Base-by-base conservation (phyloP, 1,284 basidiomycete genomes). In the Athelia sp. region DNA sequence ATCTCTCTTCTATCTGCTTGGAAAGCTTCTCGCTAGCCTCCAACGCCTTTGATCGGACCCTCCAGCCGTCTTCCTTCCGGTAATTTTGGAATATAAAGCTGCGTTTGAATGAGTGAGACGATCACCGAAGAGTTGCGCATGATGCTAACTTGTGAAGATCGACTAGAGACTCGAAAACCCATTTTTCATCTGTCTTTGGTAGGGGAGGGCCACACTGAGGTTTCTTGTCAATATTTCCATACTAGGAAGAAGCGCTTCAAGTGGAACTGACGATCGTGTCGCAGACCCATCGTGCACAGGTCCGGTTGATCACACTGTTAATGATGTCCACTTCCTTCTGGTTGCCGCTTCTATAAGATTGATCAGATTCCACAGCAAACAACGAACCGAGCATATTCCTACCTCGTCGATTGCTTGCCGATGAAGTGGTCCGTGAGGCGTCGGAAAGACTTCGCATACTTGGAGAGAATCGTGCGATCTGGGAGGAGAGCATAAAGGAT, bases 231-330 rank as follows among this genome's bases (percentile, higher is more conserved):
- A 13, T n/a, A n/a, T n/a, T n/a, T n/a, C n/a, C n/a, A n/a, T n/a
- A n/a, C 6, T n/a, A n/a, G 17, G 13, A 43, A 47, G 13, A 32
- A n/a, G 32, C 11, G n/a, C n/a, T 15, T 47, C 17, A 36, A 13
- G 8, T 18, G n/a, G n/a, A 42, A 42, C 46, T 43, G 18, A 42
- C 46, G 22, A 47, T 47, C 15, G 46, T 42, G 17, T 47, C 17
- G 19, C 35, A 47, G 17, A 47, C 32, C 46, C 46, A 47, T 10
- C 29, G 4, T 3, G 46, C 34, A 22, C 46, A 47, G 15, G 46
- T 47, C 10, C 32, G 18, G 4, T 43, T 32, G 29, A 47, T 47
- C 8, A 47, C 46, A 15, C 40, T 35, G 35, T 40, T 21, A 6
- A 47, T 32, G 21, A 47, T 21, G 36, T 47, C 46, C 10, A 47